Base-by-base conservation (phyloP, 495 filamentous ascomycete genomes). In the Daldinia grandis region DNA sequence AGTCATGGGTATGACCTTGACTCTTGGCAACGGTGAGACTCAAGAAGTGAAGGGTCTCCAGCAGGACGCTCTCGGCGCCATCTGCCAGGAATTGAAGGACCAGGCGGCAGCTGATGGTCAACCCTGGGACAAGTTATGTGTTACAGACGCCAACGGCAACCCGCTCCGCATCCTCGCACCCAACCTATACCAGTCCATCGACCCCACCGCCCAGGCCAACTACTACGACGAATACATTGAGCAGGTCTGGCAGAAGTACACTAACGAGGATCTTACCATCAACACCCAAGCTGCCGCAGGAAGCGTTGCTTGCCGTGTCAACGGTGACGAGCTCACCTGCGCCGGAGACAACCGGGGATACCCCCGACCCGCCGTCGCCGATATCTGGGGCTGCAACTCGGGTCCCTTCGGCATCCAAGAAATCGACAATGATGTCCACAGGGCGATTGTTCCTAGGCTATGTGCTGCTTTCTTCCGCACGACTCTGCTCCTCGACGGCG, bases 311-410 rank as follows among this genome's bases (percentile, higher is more conserved):
- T 82, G 82, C 75, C 76, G 74, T 9, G 78, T 79, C 51, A 59
- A 27, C 28, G 75, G 66, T 37, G 60, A 81, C 58, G 62, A 67
- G 21, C 74, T 84, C 27, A 67, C 59, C 4, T 82, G 81, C 68
- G 49, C 62, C 6, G 79, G 78, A 7, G 81, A 83, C 73, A 81
- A 80, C 75, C 71, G 79, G 5, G 62, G 64, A 19, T 84, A 81
- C 75, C 62, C 66, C 12, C 79, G 80, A 70, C 82, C 82, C 8
- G 66, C 65, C 15, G 59, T 76, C 21, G 55, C 51, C 9, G 82
- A 84, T 49, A 83, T 84, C 76, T 83, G 79, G 74, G 81, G 81
- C 31, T 84, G 82, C 78, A 83, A 81, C 75, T 76, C 69, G n/a
- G 83, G 83, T 1, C 81, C 83, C 4, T 84, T 85, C 66, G 74